Conservation (phyloP, 306 rosid species). For the Herpetospermum pedunculosum region DNA sequence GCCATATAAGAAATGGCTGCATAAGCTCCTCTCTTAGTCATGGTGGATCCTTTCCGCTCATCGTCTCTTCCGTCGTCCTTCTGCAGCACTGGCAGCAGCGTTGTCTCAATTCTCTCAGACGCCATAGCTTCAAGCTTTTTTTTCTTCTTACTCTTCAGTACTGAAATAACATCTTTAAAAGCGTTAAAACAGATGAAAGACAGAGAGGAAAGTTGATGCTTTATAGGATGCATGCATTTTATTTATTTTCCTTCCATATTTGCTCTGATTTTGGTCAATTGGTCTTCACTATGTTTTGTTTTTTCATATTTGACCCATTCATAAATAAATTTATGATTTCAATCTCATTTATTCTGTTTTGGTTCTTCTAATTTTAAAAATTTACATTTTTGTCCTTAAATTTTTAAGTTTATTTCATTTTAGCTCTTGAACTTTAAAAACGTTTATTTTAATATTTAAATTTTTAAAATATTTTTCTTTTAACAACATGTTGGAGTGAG, state of each 20-base stretch:
- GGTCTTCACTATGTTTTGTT: background rate
- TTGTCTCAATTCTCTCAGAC: slow-evolving; percentile 11
- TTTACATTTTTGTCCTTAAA: too few relatives aligned
- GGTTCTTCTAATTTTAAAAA: too few relatives aligned
- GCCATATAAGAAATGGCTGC: slow-evolving; percentile 66
- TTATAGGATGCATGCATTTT: background rate
- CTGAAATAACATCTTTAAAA: background rate
- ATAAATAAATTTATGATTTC: too few relatives aligned
- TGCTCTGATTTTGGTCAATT: background rate
- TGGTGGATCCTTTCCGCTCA: slow-evolving; percentile 24
- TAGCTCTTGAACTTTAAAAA: too few relatives aligned
- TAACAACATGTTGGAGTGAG: too few relatives aligned
- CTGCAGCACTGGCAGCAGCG: slow-evolving; percentile 19
- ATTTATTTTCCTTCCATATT: background rate
- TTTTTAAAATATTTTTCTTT: too few relatives aligned
- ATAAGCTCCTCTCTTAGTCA: slow-evolving; percentile 46
- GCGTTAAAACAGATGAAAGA: background rate
- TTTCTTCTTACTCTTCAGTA: background rate
- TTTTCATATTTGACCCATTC: too few relatives aligned
- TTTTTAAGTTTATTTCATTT: too few relatives aligned
- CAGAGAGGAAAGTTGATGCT: too few relatives aligned
- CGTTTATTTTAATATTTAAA: too few relatives aligned
- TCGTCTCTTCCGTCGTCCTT: slow-evolving; percentile 6
- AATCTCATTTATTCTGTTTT: too few relatives aligned
- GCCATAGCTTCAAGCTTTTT: too few relatives aligned